Evolutionary conservation across 2,329 filamentous ascomycete genomes (phyloP), one percentile per base, ranked within the genome.

Genomic region (Triangularia setosa): DNA sequence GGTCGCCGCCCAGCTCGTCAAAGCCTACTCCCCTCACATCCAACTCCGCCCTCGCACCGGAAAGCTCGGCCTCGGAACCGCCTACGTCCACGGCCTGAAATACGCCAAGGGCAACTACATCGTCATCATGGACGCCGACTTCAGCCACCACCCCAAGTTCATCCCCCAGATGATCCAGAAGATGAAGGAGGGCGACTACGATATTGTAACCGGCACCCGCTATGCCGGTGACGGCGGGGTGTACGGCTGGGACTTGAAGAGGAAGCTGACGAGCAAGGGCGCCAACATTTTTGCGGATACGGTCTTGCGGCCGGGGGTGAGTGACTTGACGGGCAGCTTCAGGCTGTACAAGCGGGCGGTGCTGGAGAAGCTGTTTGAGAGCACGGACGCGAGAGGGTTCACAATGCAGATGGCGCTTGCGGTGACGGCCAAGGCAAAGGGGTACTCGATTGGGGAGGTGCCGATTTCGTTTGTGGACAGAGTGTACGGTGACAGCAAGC

Each of bases 321-420:
- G 92, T 75, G 95, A 99, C 78, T 80, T 99, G 76, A 99, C 95
- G 33, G 95, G 95, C 58, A 94, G 90, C 76, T 99, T 98, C 80
- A 83, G 95, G 68, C 78, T 99, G 76, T 99, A 99, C 79, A 98
- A 96, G 88, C 93, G 90, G 80, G 81, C 83, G 65, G 92, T 97
- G 67, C 79, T 99, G 74, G 87, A 96, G 77, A 93, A 92, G 83
- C 92, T 96, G 64, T 97, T 99, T 72, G 82, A 84, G 74, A 92
- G 86, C 78, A 97, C 93, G 8, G 90, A 97, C 83, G 95, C 92
- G 76, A 97, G 98, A 81, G 95, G 95, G 2, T 99, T 98, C 78
- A 94, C 91, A 48, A 99, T 99, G 84, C 95, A 99, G 87, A 99
- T 99, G 95, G 94, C 97, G 84, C 90, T 99, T 88, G 98, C 97